Evolutionary conservation across 805 yeast genomes (phyloP), one percentile per base, ranked within the genome.

Genomic region (Saccharomycopsis fodiens): DNA sequence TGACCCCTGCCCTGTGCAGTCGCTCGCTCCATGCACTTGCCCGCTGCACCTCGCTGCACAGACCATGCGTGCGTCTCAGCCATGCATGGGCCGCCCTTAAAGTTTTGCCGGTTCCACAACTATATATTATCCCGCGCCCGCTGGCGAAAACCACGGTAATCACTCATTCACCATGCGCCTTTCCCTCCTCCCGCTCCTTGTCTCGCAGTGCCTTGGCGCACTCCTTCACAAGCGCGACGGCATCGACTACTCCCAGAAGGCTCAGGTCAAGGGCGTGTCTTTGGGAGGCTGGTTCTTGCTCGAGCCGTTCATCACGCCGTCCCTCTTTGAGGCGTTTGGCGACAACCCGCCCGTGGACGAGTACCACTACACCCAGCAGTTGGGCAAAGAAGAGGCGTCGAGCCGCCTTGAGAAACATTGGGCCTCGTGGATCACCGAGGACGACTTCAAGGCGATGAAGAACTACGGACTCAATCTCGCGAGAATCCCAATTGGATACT

Each of bases 401-500:
- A 45, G 42, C 0, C 60, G 76, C 21, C 61, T 82, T 45, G 59
- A 65, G 30, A 42, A 58, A 1, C 88, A 82, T 57, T 81, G 81
- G 79, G 61, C 66, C 3, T 60, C 76, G 0, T 80, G 76, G 70
- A 74, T 76, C 49, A 74, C 70, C 5, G 85, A 79, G 54, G 57
- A 65, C 3, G 87, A 82, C 59, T 76, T 82, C 51, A 55, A 59
- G 22, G 64, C 67, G 34, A 79, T 80, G 25, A 67, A 66, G 42
- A 55, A 55, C 3, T 66, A 64, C 54, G 87, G 86, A 0, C 71
- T 82, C 51, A 80, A 82, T 55, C 66, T 80, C 57, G 86, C 83
- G n/a, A 65, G 93, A 41, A 71, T 85, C 31, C 93, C 93, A 0
- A 73, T 83, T 41, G 91, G 91, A 2, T 84, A 84, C 59, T 85